These are phyloP conservation scores for Penicillium sp. DNA, from an alignment of 2,329 filamentous ascomycete genomes.

Conservation along the genomic window DNA sequence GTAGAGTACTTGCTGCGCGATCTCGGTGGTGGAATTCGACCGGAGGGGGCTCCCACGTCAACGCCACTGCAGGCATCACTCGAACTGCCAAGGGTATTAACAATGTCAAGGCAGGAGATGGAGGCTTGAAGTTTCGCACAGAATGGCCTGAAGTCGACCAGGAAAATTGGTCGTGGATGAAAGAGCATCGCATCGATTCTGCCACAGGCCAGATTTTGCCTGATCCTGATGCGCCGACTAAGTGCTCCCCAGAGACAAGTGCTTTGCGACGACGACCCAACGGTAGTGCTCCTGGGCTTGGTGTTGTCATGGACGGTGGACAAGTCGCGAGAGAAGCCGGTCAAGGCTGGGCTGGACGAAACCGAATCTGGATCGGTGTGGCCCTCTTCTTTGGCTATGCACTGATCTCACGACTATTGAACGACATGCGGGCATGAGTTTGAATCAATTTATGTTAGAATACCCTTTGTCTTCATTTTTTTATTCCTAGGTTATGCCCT, in stretches of 20 bases:
- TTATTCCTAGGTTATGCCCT: neutral
- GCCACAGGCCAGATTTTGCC: conserved; percentile 68
- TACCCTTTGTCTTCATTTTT: conserved; percentile 2
- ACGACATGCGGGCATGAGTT: conserved; percentile 46
- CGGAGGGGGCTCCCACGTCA: conserved; percentile 71
- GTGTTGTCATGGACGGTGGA: conserved; percentile 73
- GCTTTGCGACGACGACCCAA: conserved; percentile 63
- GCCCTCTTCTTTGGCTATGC: conserved; percentile 78
- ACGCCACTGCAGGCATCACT: conserved; percentile 51
- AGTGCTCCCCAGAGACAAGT: conserved; percentile 62
- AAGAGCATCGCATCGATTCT: conserved; percentile 74
- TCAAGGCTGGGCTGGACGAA: conserved; percentile 75
- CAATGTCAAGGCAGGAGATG: conserved; percentile 82
- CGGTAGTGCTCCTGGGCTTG: conserved; percentile 55
- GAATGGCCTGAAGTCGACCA: conserved; percentile 89
- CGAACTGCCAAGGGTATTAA: conserved; percentile 67
- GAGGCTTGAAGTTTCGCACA: conserved; percentile 80
- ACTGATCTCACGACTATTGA: conserved; percentile 71
- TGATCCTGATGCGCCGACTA: conserved; percentile 51
- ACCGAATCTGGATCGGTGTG: conserved; percentile 73
- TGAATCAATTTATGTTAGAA: neutral
- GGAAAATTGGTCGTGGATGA: conserved; percentile 92
- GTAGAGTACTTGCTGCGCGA: conserved; percentile 71
- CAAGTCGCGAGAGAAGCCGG: conserved; percentile 73
- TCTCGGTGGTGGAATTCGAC: conserved; percentile 97